Base-by-base conservation (phyloP, 148 eudicot genomes). In the Persicaria tinctoria region DNA sequence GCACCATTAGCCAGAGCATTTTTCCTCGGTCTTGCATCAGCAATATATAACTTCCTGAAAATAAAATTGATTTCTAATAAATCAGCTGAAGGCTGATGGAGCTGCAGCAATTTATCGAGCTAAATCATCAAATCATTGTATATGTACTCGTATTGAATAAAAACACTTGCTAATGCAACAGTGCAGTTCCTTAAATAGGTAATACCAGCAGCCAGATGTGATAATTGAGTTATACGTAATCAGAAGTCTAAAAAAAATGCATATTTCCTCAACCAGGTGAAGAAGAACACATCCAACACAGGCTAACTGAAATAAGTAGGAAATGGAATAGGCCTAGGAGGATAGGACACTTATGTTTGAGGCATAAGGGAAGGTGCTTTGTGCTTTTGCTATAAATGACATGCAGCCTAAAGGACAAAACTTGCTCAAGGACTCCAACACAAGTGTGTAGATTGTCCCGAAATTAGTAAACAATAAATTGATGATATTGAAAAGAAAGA, bases 1-100 rank as follows among this genome's bases (percentile, higher is more conserved):
- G 99, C 99, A 20, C 99, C 97, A 86, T 96, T 96, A 79, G 97
- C 99, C 74, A 96, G 79, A 68, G 99, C 99, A 87, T 96, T 96
- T 87, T 92, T 96, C 75, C 95, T 81, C 46, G 99, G 99, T 83
- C 99, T 90, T 80, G 99, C 99, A 88, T 96, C 99, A 85, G 89
- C 95, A 75, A 96, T 96, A 77, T 91, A 96, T 50, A 96, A 78
- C 90, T 96, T 96, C 85, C 99, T 92, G 80, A 23, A 79, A 77
- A 79, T 74, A 56, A 76, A 23, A 20, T 56, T 8, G 49, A 49
- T 32, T 13, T 2, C 11, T 57, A 47, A 69, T 44, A 71, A 73
- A 46, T 53, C 48, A 54, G 47, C 70, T 66, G 44, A 20, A 38
- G 70, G 4, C 41, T 44, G 70, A 66, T 41, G 48, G 18, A 66